Percentiles rank a stretch among this genome's conserved stretches.
Conservation (phyloP, 2,329 filamentous ascomycete genomes). For the Madurella mycetomatis region DNA sequence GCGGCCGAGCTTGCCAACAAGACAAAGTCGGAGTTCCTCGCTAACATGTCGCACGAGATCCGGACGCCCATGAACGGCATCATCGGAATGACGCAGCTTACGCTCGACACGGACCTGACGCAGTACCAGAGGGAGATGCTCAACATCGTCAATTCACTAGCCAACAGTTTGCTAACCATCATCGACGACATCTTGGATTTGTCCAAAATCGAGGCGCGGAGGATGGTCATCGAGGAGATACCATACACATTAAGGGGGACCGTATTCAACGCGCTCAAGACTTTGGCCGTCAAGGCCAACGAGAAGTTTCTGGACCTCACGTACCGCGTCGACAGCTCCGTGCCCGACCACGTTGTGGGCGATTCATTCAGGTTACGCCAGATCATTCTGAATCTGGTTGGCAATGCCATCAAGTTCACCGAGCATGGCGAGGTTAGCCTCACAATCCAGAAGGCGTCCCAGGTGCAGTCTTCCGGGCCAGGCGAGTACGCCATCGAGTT, state of each 20-base stretch:
- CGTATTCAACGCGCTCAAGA: slow-evolving; percentile 96
- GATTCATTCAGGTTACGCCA: slow-evolving; percentile 95
- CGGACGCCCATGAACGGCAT: slow-evolving; percentile 97
- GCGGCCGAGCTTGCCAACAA: slow-evolving; percentile 95
- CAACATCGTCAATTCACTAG: slow-evolving; percentile 95
- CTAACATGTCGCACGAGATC: slow-evolving; percentile 99
- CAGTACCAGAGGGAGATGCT: slow-evolving; percentile 97
- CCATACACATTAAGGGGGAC: slow-evolving; percentile 91
- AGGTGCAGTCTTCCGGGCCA: slow-evolving; percentile 55
- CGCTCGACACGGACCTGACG: slow-evolving; percentile 88
- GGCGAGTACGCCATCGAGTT: slow-evolving; percentile 94
- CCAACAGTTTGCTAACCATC: slow-evolving; percentile 92
- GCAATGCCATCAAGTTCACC: slow-evolving; percentile 98
- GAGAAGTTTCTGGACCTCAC: slow-evolving; percentile 91
- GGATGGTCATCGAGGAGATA: slow-evolving; percentile 98
- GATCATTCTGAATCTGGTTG: slow-evolving; percentile 94
- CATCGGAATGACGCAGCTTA: slow-evolving; percentile 96
- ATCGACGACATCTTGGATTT: slow-evolving; percentile 80
- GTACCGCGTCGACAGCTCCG: slow-evolving; percentile 87
- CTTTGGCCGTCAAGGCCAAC: slow-evolving; percentile 93
- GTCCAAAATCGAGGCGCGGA: slow-evolving; percentile 85
- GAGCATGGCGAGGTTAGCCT: slow-evolving; percentile 94
- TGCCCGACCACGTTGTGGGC: slow-evolving; percentile 91
- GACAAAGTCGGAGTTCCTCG: slow-evolving; percentile 96
- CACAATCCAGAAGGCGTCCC: slow-evolving; percentile 70